phyloP scores from a whole-genome alignment of 2,329 filamentous ascomycete species.

The Volutella citrinella region DNA sequence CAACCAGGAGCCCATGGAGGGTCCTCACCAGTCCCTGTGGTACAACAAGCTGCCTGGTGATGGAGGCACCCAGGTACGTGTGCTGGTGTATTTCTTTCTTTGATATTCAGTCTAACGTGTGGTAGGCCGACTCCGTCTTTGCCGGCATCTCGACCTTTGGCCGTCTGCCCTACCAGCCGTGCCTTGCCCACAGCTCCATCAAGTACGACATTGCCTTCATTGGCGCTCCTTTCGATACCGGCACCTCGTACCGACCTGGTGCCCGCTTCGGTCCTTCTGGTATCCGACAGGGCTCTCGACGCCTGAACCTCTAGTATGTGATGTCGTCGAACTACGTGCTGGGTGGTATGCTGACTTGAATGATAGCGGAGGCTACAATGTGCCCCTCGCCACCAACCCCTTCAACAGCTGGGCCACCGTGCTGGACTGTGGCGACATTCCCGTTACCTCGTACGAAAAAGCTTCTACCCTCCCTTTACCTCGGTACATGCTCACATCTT shows the following conservation, averaged over 20 bases:
- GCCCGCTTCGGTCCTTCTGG: constrained; percentile 82
- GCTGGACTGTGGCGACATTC: constrained; percentile 80
- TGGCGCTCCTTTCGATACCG: constrained; percentile 81
- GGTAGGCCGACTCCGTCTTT: constrained; percentile 79
- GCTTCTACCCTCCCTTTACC: too few relatives aligned
- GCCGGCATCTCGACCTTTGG: constrained; percentile 86
- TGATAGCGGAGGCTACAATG: constrained; percentile 78
- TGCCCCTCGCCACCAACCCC: constrained; percentile 74
- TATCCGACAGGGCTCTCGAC: constrained; percentile 80
- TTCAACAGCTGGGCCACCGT: constrained; percentile 79
- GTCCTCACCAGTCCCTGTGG: constrained; percentile 74
- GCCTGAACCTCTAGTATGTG: constrained; percentile 81
- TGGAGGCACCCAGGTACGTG: constrained; percentile 70
- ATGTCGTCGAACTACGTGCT: too few relatives aligned
- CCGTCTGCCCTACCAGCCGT: constrained; percentile 73
- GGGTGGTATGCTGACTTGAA: not conserved
- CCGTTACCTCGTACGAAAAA: constrained; percentile 77
- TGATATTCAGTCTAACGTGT: not conserved
- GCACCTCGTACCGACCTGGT: constrained; percentile 79
- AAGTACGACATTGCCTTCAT: constrained; percentile 85
- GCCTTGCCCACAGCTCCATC: constrained; percentile 65
- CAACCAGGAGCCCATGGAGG: constrained; percentile 59
- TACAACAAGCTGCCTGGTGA: constrained; percentile 81
- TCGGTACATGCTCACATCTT: constrained; percentile 4
- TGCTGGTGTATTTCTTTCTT: not conserved